phyloP scores from a whole-genome alignment of 2,329 filamentous ascomycete species.

The Penicillium oxalicum region DNA sequence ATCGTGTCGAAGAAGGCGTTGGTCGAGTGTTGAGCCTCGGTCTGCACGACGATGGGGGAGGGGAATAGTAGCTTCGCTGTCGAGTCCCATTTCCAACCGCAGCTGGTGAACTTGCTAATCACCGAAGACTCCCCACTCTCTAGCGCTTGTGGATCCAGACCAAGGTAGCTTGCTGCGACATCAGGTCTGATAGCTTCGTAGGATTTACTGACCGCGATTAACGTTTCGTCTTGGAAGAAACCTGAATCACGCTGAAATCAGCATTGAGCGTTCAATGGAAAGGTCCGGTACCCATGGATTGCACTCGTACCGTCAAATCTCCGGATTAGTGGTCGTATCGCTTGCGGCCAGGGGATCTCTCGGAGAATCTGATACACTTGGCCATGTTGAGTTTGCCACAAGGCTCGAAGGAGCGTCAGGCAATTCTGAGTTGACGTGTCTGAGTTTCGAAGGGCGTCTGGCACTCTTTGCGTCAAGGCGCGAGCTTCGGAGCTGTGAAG shows the following conservation, averaged over 20 bases:
- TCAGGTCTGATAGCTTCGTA: constrained; percentile 37
- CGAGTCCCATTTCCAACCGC: constrained; percentile 36
- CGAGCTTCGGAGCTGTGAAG: constrained; percentile 35
- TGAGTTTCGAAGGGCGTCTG: constrained; percentile 22
- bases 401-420: constrained; percentile 31
- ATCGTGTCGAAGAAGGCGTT: constrained; percentile 31
- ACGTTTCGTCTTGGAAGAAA: constrained; percentile 35
- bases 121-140: constrained; percentile 24
- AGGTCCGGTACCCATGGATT: too few species aligned
- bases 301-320: constrained; percentile 33
- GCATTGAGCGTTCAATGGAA: neutral
- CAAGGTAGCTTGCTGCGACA: constrained; percentile 33
- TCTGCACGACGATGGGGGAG: constrained; percentile 21
- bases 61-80: constrained; percentile 31
- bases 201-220: constrained; percentile 34
- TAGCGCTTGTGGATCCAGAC: constrained; percentile 26
- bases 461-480: constrained; percentile 34
- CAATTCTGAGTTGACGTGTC: constrained; percentile 33
- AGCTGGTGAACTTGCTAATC: constrained; percentile 29
- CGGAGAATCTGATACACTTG: constrained; percentile 34
- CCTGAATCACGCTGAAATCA: constrained; percentile 15
- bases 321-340: constrained; percentile 26
- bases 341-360: constrained; percentile 30
- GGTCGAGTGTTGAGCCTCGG: constrained; percentile 10
- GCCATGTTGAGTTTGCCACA: constrained; percentile 35